Conservation (phyloP, 2,329 filamentous ascomycete species). For the Alternaria tenuissima region DNA sequence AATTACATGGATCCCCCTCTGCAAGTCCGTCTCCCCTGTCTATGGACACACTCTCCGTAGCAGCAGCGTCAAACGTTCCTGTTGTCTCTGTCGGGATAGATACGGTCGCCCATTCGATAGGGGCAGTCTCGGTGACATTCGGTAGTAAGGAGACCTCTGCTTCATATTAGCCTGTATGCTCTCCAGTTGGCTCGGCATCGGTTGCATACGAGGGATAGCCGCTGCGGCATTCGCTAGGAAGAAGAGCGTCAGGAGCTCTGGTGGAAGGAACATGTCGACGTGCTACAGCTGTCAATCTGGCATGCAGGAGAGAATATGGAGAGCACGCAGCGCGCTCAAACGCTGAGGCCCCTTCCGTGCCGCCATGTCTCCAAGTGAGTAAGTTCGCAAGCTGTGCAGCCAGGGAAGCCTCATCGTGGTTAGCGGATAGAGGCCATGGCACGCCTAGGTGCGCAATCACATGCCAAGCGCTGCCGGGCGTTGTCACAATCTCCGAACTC, state of each 20-base stretch:
- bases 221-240: constrained; percentile 16
- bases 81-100: not conserved
- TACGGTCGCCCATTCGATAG: not conserved
- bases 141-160: constrained; percentile 7
- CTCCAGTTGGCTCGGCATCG: not conserved
- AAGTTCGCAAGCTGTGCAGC: constrained; percentile 11
- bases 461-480: constrained; percentile 8
- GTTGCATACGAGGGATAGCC: constrained; percentile 21
- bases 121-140: constrained; percentile 8
- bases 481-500: constrained; percentile 3
- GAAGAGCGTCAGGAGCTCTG: constrained; percentile 26
- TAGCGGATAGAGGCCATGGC: constrained; percentile 7
- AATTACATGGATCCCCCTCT: not conserved
- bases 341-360: constrained; percentile 1
- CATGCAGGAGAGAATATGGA: not conserved
- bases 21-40: not conserved
- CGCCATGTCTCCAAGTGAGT: constrained; percentile 1
- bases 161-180: not conserved
- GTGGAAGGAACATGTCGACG: constrained; percentile 14
- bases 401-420: constrained; percentile 7
- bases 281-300: not conserved
- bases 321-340: not conserved
- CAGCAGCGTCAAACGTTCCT: not conserved
- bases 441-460: not conserved
- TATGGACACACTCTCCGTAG: not conserved